Base-by-base conservation (phyloP, 1,284 basidiomycete genomes). In the Schizophyllum commune region DNA sequence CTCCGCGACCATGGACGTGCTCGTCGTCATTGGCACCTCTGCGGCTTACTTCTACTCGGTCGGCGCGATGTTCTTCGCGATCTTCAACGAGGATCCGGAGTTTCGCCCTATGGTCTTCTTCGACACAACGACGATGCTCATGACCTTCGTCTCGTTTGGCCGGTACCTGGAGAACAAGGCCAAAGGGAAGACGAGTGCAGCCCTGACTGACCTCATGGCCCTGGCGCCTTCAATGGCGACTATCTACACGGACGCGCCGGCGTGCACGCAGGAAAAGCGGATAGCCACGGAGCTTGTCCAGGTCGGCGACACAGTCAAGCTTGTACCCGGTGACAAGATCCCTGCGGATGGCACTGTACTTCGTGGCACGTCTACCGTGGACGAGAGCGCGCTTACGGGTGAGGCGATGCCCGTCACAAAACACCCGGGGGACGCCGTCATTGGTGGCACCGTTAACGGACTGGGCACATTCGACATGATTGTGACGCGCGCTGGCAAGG, bases 61-160 rank as follows among this genome's bases (percentile, higher is more conserved):
- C 51, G 75, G 86, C 61, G 75, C 83, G 58, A 85, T 98, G 79
- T 65, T 91, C 66, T 79, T 80, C 56, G 86, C 89, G 39, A 78
- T 85, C 21, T 85, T 90, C 75, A 83, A 85, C 68, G 71, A 76
- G 2, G 81, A 85, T 5, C 79, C 85, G 0, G 82, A 83, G 60
- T 92, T 83, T 71, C 86, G 83, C 47, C 96, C 97, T 0, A 84
- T 91, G 70, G 86, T 95, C 33, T 99, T 98, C 78, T 99, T 99
- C 76, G 97, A 99, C 76, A 99, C 97, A 1, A 96, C 92, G 68
- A 97, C 96, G 17, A 99, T 99, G 97, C 80, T 99, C 62, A 92
- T 99, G 81, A 94, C 90, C 74, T 99, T 99, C 72, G 92, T 98
- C 67, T 94, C 94, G 4, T 84, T 99, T 32, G 97, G 96, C 1